A percentile compares a stretch with the other conserved stretches of the same genome.
Evolutionary conservation across 2,329 filamentous ascomycete genomes (phyloP).

Genomic region (Alternaria postmessia): DNA sequence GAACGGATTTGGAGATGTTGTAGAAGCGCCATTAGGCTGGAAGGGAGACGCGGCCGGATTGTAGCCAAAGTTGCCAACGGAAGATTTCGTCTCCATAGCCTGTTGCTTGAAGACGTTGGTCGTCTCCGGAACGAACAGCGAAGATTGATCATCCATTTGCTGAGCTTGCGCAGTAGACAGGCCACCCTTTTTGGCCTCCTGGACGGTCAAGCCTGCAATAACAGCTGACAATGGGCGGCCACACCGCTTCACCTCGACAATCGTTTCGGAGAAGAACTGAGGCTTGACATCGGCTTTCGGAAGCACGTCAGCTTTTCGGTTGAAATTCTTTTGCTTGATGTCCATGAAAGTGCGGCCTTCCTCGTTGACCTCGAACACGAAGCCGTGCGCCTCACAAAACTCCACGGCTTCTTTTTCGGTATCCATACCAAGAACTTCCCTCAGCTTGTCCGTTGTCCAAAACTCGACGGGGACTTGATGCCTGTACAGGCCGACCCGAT

Average conservation of each 20-base stretch:
- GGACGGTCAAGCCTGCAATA: conserved; percentile 64
- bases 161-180: conserved; percentile 55
- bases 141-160: conserved; percentile 36
- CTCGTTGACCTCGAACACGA: conserved; percentile 58
- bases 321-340: conserved; percentile 57
- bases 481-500: conserved; percentile 61
- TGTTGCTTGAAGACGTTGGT: conserved; percentile 24
- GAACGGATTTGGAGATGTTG: conserved; percentile 22
- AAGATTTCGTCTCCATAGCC: conserved; percentile 1
- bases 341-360: conserved; percentile 62
- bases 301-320: conserved; percentile 26
- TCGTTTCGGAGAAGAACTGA: conserved; percentile 61
- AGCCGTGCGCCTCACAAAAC: conserved; percentile 63
- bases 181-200: conserved; percentile 58
- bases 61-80: conserved; percentile 3
- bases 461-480: conserved; percentile 52
- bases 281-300: conserved; percentile 42
- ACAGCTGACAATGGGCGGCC: conserved; percentile 64
- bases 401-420: conserved; percentile 60
- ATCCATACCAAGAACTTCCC: conserved; percentile 64
- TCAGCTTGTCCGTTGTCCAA: conserved; percentile 64
- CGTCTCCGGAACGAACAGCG: conserved; percentile 53
- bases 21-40: conserved; percentile 15
- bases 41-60: conserved; percentile 34
- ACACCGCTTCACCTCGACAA: conserved; percentile 67